Conservation (phyloP, 495 filamentous ascomycete genomes). For the Penicillium bovifimosum region DNA sequence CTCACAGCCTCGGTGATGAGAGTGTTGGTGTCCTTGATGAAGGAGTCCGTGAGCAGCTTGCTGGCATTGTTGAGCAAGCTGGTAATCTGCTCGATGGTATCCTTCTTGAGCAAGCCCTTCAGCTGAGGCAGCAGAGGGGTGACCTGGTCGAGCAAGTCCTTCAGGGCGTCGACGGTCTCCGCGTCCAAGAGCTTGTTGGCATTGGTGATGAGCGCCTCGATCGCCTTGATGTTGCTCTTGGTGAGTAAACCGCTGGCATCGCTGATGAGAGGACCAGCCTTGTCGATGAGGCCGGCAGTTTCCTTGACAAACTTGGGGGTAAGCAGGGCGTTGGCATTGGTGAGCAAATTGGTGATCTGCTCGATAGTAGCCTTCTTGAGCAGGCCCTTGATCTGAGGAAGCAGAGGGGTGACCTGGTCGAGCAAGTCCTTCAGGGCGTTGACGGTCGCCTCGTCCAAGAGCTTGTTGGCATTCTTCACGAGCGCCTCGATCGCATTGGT, state of each 20-base stretch:
- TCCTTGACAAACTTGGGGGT: conserved; percentile 21
- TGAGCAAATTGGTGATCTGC: conserved; percentile 32
- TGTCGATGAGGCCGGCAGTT: conserved; percentile 26
- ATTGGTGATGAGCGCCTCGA: conserved; percentile 36
- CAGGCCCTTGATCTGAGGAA: conserved; percentile 20
- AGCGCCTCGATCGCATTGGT: conserved; percentile 34
- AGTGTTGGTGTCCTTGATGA: conserved; percentile 32
- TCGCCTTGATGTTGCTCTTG: conserved; percentile 25
- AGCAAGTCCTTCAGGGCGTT: conserved; percentile 31
- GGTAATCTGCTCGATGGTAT: conserved; percentile 32
- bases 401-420: neutral
- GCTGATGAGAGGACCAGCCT: conserved; percentile 31
- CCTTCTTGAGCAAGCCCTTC: conserved; percentile 28
- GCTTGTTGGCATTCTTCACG: conserved; percentile 31
- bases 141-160: conserved; percentile 18
- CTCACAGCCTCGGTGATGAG: conserved; percentile 32
- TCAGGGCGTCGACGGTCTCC: conserved; percentile 34
- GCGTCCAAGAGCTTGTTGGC: conserved; percentile 25
- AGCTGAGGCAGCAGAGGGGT: conserved; percentile 7
- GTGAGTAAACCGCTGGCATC: conserved; percentile 31
- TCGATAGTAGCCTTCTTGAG: conserved; percentile 31
- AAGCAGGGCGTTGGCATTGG: conserved; percentile 4
- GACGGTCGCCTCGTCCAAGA: conserved; percentile 28
- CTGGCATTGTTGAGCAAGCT: conserved; percentile 37
- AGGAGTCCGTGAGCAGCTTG: conserved; percentile 30